Percentiles rank a stretch among this genome's conserved stretches.
Evolutionary conservation across 345 rosid genomes (phyloP).

Genomic region (Aquilaria malaccensis): DNA sequence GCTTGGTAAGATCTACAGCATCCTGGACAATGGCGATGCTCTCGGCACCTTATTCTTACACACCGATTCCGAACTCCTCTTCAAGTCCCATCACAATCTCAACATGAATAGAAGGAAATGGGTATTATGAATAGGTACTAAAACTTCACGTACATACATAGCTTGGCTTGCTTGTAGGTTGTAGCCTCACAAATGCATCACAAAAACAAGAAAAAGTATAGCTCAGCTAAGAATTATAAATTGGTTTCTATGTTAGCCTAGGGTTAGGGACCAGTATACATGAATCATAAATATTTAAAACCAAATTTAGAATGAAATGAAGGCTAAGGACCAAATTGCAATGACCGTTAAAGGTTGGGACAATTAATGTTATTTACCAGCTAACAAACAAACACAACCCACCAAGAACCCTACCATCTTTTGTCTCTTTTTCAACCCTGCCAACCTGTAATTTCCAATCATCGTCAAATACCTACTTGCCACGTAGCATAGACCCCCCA

Average conservation of each 20-base stretch:
- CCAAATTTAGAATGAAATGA: too few relatives aligned
- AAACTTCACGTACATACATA: too few relatives aligned
- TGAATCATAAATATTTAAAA: too few relatives aligned
- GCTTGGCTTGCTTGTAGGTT: too few relatives aligned
- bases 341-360: too few relatives aligned
- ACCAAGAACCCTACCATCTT: slow-evolving; percentile 24
- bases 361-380: not conserved
- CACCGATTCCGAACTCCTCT: slow-evolving; percentile 64
- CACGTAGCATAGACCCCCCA: slow-evolving; percentile 27
- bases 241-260: too few relatives aligned
- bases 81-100: slow-evolving; percentile 77
- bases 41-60: slow-evolving; percentile 70
- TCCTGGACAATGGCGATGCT: slow-evolving; percentile 47
- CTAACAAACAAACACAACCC: slow-evolving; percentile 21
- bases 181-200: not conserved
- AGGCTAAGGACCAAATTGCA: not conserved
- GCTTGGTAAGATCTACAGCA: slow-evolving; percentile 69
- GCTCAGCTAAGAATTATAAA: not conserved
- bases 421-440: slow-evolving; percentile 22
- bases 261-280: too few relatives aligned
- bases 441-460: slow-evolving; percentile 33
- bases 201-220: not conserved
- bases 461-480: slow-evolving; percentile 16
- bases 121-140: too few relatives aligned
- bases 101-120: slow-evolving; percentile 26